These are phyloP conservation scores for Penicillium janthinellum DNA, from an alignment of 2,329 filamentous ascomycete genomes.

Conservation along the genomic window DNA sequence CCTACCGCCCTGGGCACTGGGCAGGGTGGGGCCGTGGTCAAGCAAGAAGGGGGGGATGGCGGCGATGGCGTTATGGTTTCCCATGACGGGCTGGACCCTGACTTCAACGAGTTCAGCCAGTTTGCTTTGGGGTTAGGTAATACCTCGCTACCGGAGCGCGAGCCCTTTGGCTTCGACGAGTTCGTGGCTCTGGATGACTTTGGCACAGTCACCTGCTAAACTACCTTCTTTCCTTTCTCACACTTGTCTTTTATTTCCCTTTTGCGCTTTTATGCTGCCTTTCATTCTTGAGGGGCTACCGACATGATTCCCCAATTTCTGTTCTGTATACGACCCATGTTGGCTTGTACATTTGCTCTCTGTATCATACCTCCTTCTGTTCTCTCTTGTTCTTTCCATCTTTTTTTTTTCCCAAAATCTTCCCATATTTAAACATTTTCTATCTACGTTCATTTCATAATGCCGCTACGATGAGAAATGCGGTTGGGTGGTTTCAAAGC, in stretches of 20 bases:
- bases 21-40: conserved; percentile 4
- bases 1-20: conserved; percentile 23
- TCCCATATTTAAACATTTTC: background rate
- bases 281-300: conserved; percentile 14
- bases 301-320: background rate
- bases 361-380: conserved; percentile 32
- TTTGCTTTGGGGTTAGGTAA: conserved; percentile 35
- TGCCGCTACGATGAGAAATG: background rate
- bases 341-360: conserved; percentile 23
- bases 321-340: conserved; percentile 16
- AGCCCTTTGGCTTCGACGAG: conserved; percentile 36
- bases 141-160: conserved; percentile 27
- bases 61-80: conserved; percentile 30
- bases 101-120: conserved; percentile 37
- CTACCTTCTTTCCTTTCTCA: conserved; percentile 15
- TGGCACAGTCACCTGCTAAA: conserved; percentile 30
- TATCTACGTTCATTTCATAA: background rate
- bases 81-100: conserved; percentile 32
- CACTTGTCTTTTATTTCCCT: conserved; percentile 6
- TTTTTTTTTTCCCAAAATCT: conserved; percentile 9
- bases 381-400: conserved; percentile 18
- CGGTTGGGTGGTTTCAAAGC: background rate
- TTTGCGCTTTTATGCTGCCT: conserved; percentile 20
- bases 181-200: conserved; percentile 37
- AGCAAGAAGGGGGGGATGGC: conserved; percentile 24